These are phyloP conservation scores for Gossypium schwendimanii DNA, from an alignment of 441 rosid genomes.

Conservation along the genomic window DNA sequence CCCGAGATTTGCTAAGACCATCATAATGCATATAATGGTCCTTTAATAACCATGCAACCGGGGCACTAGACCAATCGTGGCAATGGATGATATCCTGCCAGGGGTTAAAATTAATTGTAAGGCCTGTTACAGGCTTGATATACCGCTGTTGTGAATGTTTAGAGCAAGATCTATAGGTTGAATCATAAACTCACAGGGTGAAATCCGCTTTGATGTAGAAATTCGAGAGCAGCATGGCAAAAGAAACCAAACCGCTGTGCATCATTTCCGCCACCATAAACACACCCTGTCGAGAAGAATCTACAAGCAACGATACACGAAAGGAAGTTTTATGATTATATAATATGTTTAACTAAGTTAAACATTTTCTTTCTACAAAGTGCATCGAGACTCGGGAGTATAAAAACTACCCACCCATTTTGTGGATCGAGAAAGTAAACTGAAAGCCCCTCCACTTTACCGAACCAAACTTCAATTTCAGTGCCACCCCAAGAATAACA, in stretches of 20 bases:
- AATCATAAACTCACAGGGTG: constrained; percentile 61
- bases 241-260: constrained; percentile 84
- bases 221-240: constrained; percentile 95
- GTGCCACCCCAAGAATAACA: constrained; percentile 79
- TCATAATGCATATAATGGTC: constrained; percentile 72
- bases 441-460: constrained; percentile 86
- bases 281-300: constrained; percentile 58
- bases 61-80: constrained; percentile 98
- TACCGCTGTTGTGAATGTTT: not conserved
- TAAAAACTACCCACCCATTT: constrained; percentile 52
- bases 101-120: constrained; percentile 8
- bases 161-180: constrained; percentile 2
- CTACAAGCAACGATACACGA: constrained; percentile 32
- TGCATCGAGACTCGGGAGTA: constrained; percentile 15
- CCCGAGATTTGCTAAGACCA: constrained; percentile 73
- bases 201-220: constrained; percentile 75
- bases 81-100: constrained; percentile 92
- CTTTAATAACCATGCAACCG: constrained; percentile 81
- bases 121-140: not conserved
- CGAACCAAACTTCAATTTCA: constrained; percentile 89
- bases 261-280: constrained; percentile 79
- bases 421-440: constrained; percentile 94
- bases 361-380: not conserved
- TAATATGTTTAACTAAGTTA: not conserved
- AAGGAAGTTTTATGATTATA: constrained; percentile 2